These are phyloP conservation scores for Jaapia argillacea DNA, from an alignment of 768 basidiomycete species.

Conservation along the genomic window DNA sequence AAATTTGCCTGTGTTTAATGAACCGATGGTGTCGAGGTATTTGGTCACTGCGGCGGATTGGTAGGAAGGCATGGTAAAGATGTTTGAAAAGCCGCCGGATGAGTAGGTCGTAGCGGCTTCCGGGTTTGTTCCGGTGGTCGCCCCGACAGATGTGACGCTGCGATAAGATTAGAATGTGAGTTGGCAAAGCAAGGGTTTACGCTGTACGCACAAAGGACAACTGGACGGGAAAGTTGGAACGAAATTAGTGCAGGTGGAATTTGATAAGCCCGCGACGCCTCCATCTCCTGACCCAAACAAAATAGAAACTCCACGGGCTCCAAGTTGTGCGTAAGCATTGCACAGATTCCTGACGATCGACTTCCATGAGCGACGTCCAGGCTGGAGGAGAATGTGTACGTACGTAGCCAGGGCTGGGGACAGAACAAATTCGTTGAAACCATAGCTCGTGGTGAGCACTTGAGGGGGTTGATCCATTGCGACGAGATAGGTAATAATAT, in stretches of 20 bases:
- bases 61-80: slow-evolving; percentile 22
- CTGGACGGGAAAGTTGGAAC: slow-evolving; percentile 24
- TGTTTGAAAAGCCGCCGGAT: slow-evolving; percentile 25
- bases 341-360: slow-evolving; percentile 17
- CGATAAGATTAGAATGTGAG: neutral
- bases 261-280: slow-evolving; percentile 23
- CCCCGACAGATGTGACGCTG: slow-evolving; percentile 26
- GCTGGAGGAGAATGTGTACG: too few relatives aligned
- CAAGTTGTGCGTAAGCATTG: slow-evolving; percentile 25
- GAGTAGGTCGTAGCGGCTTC: slow-evolving; percentile 23
- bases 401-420: too few relatives aligned
- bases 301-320: slow-evolving; percentile 24
- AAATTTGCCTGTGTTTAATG: slow-evolving; percentile 20
- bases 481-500: slow-evolving; percentile 18
- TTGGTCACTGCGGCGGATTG: slow-evolving; percentile 26
- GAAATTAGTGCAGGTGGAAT: slow-evolving; percentile 19
- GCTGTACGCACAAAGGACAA: slow-evolving; percentile 21
- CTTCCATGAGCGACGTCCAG: neutral
- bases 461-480: slow-evolving; percentile 6
- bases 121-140: slow-evolving; percentile 17
- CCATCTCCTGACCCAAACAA: slow-evolving; percentile 30
- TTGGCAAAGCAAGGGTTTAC: neutral
- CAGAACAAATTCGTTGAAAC: too few relatives aligned
- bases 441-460: slow-evolving; percentile 22
- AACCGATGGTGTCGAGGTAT: slow-evolving; percentile 24